phyloP scores from a whole-genome alignment of 2,329 filamentous ascomycete species.

The Knufia fluminis region DNA sequence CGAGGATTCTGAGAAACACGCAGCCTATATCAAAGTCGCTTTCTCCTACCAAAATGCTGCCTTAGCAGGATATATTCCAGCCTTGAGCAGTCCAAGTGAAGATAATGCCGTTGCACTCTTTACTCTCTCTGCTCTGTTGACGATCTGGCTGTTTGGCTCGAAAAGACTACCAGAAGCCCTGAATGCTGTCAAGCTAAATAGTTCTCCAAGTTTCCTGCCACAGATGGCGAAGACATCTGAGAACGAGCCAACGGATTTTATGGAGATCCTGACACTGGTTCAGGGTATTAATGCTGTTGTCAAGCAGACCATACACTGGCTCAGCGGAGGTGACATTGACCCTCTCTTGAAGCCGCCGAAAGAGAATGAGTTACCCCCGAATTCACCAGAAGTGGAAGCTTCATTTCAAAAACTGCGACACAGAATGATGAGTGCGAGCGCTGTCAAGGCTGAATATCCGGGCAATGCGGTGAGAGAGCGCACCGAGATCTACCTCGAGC shows the following conservation, averaged over 20 bases:
- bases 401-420: slow-evolving; percentile 15
- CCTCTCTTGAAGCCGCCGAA: slow-evolving; percentile 19
- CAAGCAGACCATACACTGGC: slow-evolving; percentile 20
- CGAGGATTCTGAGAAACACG: slow-evolving; percentile 19
- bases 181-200: slow-evolving; percentile 17
- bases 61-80: slow-evolving; percentile 20
- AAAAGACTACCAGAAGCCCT: slow-evolving; percentile 20
- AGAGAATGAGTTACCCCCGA: slow-evolving; percentile 16
- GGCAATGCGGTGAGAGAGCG: neutral
- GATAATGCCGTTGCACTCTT: slow-evolving; percentile 22
- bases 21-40: slow-evolving; percentile 21
- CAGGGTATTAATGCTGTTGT: slow-evolving; percentile 22
- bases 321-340: slow-evolving; percentile 19
- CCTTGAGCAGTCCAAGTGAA: slow-evolving; percentile 18
- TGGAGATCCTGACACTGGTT: slow-evolving; percentile 21
- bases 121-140: slow-evolving; percentile 20
- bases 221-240: neutral
- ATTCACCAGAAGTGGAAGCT: slow-evolving; percentile 17
- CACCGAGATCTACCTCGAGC: slow-evolving; percentile 14
- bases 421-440: neutral
- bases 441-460: neutral
- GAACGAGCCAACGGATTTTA: slow-evolving; percentile 14
- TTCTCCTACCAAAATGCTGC: slow-evolving; percentile 22
- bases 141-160: slow-evolving; percentile 21
- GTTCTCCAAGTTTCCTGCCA: slow-evolving; percentile 5